Evolutionary conservation across 371 early-diverging fungal species (phyloP), one percentile per base, ranked within the genome.

Genomic region (Polyrhizophydium stewartii): DNA sequence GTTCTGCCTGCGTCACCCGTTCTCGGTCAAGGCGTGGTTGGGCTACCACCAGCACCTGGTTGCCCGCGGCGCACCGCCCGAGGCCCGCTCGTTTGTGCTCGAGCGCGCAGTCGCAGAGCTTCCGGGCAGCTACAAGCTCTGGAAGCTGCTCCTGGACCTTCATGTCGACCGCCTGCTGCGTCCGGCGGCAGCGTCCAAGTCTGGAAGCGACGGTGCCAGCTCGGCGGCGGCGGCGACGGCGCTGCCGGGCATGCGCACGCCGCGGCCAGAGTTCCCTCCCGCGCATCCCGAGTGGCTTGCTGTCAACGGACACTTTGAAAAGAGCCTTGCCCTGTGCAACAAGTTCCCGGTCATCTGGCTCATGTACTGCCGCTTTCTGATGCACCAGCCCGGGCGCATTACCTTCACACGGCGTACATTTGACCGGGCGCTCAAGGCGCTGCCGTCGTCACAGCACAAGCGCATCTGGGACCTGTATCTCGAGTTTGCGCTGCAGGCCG

Each of bases 101-200:
- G 96, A 96, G 70, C 88, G 98, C 13, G 95, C 97, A 0, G 70
- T 96, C 31, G 79, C 84, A 57, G 84, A 86, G 52, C 74, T 97
- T 1, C 98, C 98, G 0, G 92, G 95, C 1, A 91, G 92, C 9
- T 97, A 95, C 77, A 96, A 94, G 71, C 79, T 98, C 19, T 98
- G 97, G 97, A 93, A 91, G 67, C 69, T 74, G 37, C 95, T 96
- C 66, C 71, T 96, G n/a, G 89, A 89, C 67, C 70, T 86, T 45
- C 85, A 93, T 49, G 71, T 77, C 33, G 71, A 78, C 31, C 77
- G 72, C 41, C 62, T 91, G 9, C 53, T 73, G 19, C 70, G 74
- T 30, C 70, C 78, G 22, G 53, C 32, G 33, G 60, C 33, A 17
- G 58, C 45, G 37, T 27, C 51, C 28, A 24, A 61, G 27, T n/a